Conservation (phyloP, 2,329 filamentous ascomycete genomes). For the Waltergamsia citrina region DNA sequence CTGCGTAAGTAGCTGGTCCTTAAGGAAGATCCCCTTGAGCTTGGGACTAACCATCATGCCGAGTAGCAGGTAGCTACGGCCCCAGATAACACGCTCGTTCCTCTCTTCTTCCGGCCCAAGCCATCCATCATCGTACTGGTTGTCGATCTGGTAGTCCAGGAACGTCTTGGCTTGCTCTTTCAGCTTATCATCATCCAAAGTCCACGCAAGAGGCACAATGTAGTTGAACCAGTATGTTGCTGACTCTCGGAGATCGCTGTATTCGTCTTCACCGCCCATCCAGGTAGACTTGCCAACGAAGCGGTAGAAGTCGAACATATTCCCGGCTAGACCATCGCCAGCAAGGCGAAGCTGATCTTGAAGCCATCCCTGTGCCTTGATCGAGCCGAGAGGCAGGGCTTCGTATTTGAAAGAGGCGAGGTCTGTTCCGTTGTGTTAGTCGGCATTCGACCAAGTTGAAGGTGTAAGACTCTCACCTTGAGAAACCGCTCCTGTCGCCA, state of each 20-base stretch:
- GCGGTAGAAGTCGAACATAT: slow-evolving; percentile 42
- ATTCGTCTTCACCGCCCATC: slow-evolving; percentile 38
- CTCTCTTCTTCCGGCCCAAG: slow-evolving; percentile 37
- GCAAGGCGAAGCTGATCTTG: slow-evolving; percentile 36
- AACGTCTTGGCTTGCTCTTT: slow-evolving; percentile 33
- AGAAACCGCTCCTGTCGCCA: too few relatives aligned
- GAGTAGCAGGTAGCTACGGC: slow-evolving; percentile 18
- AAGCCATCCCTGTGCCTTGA: slow-evolving; percentile 42
- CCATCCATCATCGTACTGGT: slow-evolving; percentile 45
- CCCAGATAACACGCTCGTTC: slow-evolving; percentile 40
- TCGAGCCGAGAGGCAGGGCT: slow-evolving; percentile 36
- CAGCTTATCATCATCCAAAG: slow-evolving; percentile 27
- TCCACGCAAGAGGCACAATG: slow-evolving; percentile 45
- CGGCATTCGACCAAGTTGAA: neutral
- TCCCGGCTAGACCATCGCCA: slow-evolving; percentile 41
- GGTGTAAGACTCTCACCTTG: too few relatives aligned
- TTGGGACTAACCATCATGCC: slow-evolving; percentile 1
- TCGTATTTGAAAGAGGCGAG: slow-evolving; percentile 23
- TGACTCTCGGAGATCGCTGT: slow-evolving; percentile 45
- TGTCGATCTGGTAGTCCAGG: slow-evolving; percentile 32
- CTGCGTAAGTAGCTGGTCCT: neutral
- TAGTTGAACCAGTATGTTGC: slow-evolving; percentile 53
- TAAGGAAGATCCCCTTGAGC: neutral
- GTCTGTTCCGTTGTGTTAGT: neutral
- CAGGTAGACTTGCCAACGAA: slow-evolving; percentile 41